These are phyloP conservation scores for Salix viminalis DNA, from an alignment of 345 rosid species.

Conservation along the genomic window DNA sequence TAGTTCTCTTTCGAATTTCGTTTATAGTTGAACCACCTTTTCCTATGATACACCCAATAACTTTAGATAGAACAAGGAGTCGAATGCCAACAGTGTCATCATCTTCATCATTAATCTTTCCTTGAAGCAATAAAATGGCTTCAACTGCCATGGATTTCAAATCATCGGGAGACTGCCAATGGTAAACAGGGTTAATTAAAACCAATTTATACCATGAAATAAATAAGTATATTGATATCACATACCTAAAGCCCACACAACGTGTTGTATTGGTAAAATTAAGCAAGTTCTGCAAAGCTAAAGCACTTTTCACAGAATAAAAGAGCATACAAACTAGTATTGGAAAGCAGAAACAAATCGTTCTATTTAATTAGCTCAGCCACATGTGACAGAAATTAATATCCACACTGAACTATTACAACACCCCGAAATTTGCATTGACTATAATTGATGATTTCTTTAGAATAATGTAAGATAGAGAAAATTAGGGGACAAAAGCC, in stretches of 20 bases:
- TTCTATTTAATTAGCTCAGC: not conserved
- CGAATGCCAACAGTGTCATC: constrained; percentile 54
- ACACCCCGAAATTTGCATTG: no score
- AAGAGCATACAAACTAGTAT: not conserved
- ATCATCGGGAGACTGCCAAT: constrained; percentile 73
- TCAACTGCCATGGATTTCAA: constrained; percentile 94
- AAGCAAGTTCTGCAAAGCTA: not conserved
- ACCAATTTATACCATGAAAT: not conserved
- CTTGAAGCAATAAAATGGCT: constrained; percentile 81
- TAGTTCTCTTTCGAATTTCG: constrained; percentile 85
- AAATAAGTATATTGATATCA: not conserved
- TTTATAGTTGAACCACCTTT: constrained; percentile 85
- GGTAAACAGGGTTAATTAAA: not conserved
- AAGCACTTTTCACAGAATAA: not conserved
- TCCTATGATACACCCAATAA: constrained; percentile 92
- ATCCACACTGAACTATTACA: not conserved
- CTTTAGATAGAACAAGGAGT: constrained; percentile 79
- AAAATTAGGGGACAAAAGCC: no score
- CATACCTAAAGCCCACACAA: not conserved
- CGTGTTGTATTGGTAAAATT: not conserved
- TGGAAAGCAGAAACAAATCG: not conserved
- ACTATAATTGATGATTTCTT: no score
- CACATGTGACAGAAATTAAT: not conserved
- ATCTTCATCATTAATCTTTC: constrained; percentile 78
- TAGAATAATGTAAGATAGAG: no score